Percentiles rank a stretch among this genome's conserved stretches.
Conservation (phyloP, 208 protist species). For the Eutreptiella sp. region DNA sequence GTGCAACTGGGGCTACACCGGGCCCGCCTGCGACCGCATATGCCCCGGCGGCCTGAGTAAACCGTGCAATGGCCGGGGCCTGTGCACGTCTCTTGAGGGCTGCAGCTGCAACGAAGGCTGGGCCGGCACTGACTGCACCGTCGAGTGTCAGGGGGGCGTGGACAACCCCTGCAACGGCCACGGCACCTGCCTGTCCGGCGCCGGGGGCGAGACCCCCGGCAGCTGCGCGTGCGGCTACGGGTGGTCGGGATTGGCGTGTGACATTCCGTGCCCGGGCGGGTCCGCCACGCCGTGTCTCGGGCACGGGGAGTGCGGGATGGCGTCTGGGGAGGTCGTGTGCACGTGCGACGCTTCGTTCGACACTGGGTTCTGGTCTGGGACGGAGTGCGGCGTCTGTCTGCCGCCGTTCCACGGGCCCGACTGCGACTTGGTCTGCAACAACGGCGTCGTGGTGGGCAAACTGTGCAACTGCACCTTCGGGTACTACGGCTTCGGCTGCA, state of each 20-base stretch:
- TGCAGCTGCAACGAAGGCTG: conserved; percentile 12
- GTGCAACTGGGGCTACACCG: conserved; percentile 22
- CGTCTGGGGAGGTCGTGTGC: too few species aligned
- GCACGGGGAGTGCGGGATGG: conserved; percentile 10
- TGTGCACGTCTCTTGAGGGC: not conserved
- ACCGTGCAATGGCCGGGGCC: conserved; percentile 15
- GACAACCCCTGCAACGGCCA: not conserved
- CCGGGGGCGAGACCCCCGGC: not conserved
- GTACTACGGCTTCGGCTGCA: too few species aligned
- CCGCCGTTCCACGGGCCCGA: too few species aligned
- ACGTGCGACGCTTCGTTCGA: not conserved
- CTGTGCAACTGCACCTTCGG: too few species aligned
- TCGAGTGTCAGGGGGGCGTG: not conserved
- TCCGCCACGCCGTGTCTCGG: conserved; percentile 6
- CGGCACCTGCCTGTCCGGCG: not conserved
- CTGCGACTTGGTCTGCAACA: too few species aligned
- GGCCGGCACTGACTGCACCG: conserved; percentile 17
- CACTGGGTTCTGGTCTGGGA: not conserved
- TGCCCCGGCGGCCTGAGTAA: not conserved
- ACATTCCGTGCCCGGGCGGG: conserved; percentile 4
- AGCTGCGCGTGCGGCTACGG: conserved; percentile 8
- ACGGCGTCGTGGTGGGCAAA: too few species aligned
- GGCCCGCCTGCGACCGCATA: conserved; percentile 1
- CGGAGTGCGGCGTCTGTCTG: not conserved
- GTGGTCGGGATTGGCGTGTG: conserved; percentile 13